Base-by-base conservation (phyloP, 495 filamentous ascomycete genomes). In the Trichoderma orchidacearum region DNA sequence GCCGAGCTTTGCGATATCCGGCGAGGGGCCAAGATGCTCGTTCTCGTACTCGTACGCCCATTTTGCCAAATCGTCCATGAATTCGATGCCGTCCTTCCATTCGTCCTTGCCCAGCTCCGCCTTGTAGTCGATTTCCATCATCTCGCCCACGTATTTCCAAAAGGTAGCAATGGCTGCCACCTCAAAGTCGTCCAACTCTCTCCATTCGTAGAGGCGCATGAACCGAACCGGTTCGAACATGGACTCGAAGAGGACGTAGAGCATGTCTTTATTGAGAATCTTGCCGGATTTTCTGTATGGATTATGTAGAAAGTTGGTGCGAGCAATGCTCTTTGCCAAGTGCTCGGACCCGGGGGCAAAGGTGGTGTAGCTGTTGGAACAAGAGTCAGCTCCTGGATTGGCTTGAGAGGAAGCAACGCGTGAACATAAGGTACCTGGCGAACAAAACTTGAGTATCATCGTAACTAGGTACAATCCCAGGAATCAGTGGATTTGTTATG, bases 191-290 rank as follows among this genome's bases (percentile, higher is more conserved):
- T 72, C 82, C 52, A 85, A 61, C 1, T 64, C 17, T 4, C 85
- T 75, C 84, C 84, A 89, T 60, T 89, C 85, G 62, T 77, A 85
- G 5, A 64, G 61, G 8, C 70, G 61, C 15, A 82, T 75, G 68
- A 83, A 89, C 5, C 72, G 66, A 45, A 77, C 67, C 0, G 82
- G 84, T 59, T 86, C 76, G 1, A 72, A 61, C 0, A 80, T 75
- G 63, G 86, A 87, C 0, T 86, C 72, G 12, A 72, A 75, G 0
- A 87, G 73, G 1, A 84, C 86, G 66, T 84, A 89, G 2, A 89
- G 72, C 66, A 87, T 75, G 58, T 87, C 84, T 12, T 76, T 71
- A 27, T 87, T 78, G 15, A 68, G 68, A 59, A 89, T 87, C 57
- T 76, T 76, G 35, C 82, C 82, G 1, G 75, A 67, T 31, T 75